A percentile compares a stretch with the other conserved stretches of the same genome.
These are phyloP conservation scores for Cucumis melo DNA, from an alignment of 306 rosid species.

Conservation along the genomic window DNA sequence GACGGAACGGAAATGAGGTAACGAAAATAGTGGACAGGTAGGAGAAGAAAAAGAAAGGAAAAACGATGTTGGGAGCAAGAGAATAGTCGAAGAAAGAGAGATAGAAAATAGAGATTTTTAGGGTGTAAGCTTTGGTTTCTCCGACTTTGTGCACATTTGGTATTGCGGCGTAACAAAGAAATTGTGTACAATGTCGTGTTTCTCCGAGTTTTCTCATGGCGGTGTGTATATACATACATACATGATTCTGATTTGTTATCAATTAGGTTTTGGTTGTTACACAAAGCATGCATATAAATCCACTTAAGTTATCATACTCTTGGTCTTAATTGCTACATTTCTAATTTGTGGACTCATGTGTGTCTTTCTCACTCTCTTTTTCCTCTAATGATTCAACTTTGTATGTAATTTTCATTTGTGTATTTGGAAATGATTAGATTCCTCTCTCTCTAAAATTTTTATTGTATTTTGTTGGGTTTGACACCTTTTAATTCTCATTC, in stretches of 20 bases:
- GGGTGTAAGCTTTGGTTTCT: neutral
- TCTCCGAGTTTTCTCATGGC: neutral
- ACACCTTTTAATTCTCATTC: too few species aligned
- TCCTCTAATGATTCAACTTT: neutral
- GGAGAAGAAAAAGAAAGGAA: neutral
- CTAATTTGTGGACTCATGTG: neutral
- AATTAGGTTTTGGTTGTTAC: neutral
- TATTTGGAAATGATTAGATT: neutral
- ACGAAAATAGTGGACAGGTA: conserved; percentile 10
- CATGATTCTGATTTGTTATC: neutral
- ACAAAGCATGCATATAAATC: neutral
- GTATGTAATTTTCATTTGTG: too few species aligned
- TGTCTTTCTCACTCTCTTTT: neutral
- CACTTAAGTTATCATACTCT: neutral
- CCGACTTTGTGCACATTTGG: neutral
- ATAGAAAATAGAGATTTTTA: neutral
- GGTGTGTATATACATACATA: neutral
- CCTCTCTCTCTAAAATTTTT: too few species aligned
- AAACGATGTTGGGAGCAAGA: neutral
- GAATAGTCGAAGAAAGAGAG: neutral
- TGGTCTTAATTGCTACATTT: neutral
- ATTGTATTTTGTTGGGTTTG: too few species aligned
- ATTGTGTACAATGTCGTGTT: neutral
- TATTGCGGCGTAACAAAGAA: neutral
- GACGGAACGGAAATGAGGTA: conserved; percentile 34